Evolutionary conservation across 768 basidiomycete species (phyloP).

Genomic region (Rhodotorula sphaerocarpa): DNA sequence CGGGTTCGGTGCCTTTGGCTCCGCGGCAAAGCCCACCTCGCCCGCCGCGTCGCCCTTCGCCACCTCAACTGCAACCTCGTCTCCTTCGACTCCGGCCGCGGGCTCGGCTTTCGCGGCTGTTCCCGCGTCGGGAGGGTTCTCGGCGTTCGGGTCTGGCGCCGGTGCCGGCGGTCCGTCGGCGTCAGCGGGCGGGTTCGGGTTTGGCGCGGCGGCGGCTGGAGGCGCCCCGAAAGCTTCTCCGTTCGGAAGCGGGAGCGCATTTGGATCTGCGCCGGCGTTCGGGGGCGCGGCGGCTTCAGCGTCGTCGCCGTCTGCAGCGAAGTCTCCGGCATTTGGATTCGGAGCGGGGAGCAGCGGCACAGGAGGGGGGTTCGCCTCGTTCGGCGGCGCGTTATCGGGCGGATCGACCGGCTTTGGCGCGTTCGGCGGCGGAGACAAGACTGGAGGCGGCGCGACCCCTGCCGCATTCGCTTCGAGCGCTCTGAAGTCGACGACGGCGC

Average conservation of each 20-base stretch:
- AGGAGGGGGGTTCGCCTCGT: background rate
- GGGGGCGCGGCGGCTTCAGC: background rate
- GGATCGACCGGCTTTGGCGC: background rate
- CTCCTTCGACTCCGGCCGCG: background rate
- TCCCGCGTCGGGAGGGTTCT: background rate
- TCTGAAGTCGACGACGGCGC: background rate
- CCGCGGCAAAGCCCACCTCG: background rate
- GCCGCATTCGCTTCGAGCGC: too few species aligned
- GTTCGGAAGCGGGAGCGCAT: conserved; percentile 1
- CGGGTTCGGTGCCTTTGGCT: background rate
- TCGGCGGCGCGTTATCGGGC: conserved; percentile 12
- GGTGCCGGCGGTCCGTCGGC: too few species aligned
- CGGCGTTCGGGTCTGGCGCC: background rate
- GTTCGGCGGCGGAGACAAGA: background rate
- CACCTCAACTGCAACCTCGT: background rate
- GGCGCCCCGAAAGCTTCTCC: background rate
- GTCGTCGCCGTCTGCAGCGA: background rate
- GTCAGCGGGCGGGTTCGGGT: background rate
- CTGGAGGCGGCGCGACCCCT: too few species aligned
- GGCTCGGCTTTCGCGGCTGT: background rate
- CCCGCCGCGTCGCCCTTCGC: background rate
- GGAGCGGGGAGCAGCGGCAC: too few species aligned
- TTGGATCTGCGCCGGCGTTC: background rate
- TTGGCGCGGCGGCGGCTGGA: background rate
- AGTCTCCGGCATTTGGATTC: background rate